Percentiles rank a stretch among this genome's conserved stretches.
These are phyloP conservation scores for Henningerozyma blattae DNA, from an alignment of 805 yeast genomes.

Conservation along the genomic window DNA sequence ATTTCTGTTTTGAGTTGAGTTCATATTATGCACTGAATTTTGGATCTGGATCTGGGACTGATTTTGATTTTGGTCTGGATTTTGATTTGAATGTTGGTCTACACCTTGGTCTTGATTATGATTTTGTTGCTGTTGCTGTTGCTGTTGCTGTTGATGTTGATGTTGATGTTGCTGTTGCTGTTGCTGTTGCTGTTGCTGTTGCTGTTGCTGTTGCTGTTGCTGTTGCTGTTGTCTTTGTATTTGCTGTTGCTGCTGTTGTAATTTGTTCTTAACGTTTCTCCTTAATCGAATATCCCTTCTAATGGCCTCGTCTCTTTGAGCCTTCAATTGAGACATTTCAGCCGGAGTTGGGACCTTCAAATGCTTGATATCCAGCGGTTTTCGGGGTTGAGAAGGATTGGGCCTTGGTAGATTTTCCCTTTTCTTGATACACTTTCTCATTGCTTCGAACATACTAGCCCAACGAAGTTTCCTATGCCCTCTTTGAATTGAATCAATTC, in stretches of 20 bases:
- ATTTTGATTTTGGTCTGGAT: not conserved
- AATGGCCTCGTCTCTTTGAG: conserved; percentile 73
- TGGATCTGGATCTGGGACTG: not conserved
- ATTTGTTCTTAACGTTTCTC: conserved; percentile 20
- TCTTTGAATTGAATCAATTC: conserved; percentile 80
- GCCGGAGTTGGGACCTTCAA: conserved; percentile 65
- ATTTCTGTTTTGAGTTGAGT: not conserved
- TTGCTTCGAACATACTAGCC: conserved; percentile 96
- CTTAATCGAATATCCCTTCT: conserved; percentile 43
- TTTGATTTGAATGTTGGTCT: too few relatives aligned
- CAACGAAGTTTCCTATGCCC: conserved; percentile 87
- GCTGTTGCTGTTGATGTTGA: conserved; percentile 4
- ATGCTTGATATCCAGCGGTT: conserved; percentile 28
- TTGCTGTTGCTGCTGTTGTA: conserved; percentile 18
- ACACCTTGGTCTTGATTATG: too few relatives aligned
- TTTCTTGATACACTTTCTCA: conserved; percentile 79
- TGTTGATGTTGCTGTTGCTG: conserved; percentile 4
- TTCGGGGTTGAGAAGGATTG: conserved; percentile 33
- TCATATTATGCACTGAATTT: not conserved
- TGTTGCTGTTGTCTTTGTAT: conserved; percentile 4
- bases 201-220: conserved; percentile 6
- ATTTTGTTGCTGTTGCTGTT: too few relatives aligned
- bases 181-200: conserved; percentile 5
- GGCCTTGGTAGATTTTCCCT: conserved; percentile 69
- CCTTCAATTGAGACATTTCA: conserved; percentile 71